Conservation (phyloP, 1,284 basidiomycete genomes). For the Apiotrichum siamense region DNA sequence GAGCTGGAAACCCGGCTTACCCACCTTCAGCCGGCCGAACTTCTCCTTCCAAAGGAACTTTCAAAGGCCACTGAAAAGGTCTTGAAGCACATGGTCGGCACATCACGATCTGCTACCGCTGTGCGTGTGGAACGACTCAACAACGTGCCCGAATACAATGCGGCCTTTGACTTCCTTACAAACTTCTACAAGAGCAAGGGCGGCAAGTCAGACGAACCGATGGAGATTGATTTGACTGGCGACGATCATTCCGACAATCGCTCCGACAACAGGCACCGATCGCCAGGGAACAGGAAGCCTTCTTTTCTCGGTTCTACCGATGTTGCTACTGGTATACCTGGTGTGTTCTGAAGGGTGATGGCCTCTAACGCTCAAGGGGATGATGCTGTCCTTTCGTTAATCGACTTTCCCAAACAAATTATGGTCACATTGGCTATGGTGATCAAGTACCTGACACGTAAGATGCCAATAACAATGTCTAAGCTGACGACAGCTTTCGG, state of each 20-base stretch:
- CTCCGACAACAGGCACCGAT: background rate
- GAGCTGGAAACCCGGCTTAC: conserved; percentile 78
- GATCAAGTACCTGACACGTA: conserved; percentile 63
- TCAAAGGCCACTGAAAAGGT: conserved; percentile 72
- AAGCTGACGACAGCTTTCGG: conserved; percentile 54
- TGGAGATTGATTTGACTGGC: conserved; percentile 30
- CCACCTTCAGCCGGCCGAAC: conserved; percentile 75
- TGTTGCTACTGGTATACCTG: conserved; percentile 24
- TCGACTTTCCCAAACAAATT: conserved; percentile 61
- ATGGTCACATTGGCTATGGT: conserved; percentile 66
- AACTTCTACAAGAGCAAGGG: conserved; percentile 59
- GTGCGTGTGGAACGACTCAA: conserved; percentile 62
- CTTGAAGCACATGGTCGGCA: conserved; percentile 61
- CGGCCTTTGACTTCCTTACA: conserved; percentile 67
- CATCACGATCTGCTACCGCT: conserved; percentile 18
- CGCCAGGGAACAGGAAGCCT: too few relatives aligned
- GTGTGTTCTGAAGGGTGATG: conserved; percentile 8
- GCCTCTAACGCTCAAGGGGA: conserved; percentile 18
- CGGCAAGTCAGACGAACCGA: conserved; percentile 9
- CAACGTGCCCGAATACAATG: conserved; percentile 57
- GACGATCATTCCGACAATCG: conserved; percentile 16
- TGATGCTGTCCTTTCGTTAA: conserved; percentile 49
- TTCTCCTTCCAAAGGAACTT: conserved; percentile 63
- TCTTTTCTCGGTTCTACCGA: conserved; percentile 12
- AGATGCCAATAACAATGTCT: background rate